These are phyloP conservation scores for Cladorrhinum samala DNA, from an alignment of 495 filamentous ascomycete species.

Conservation along the genomic window DNA sequence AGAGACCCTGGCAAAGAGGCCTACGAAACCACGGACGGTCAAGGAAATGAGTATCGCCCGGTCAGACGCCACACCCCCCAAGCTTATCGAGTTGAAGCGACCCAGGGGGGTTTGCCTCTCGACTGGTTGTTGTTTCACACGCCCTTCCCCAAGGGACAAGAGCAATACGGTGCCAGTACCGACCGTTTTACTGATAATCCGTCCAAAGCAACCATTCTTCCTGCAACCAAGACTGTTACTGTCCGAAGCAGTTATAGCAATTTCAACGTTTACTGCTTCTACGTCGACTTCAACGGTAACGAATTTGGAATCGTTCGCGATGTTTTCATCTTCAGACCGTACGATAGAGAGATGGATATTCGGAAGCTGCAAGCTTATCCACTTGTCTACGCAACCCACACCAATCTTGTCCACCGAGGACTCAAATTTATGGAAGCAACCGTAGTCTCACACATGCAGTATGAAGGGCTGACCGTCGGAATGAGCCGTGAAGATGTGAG, in stretches of 20 bases:
- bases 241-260: neutral
- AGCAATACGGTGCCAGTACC: no score
- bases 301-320: conserved; percentile 28
- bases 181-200: no score
- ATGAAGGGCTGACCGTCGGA: conserved; percentile 27
- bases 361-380: conserved; percentile 30
- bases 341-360: conserved; percentile 29
- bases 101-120: neutral
- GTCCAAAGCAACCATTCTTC: no score
- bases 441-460: conserved; percentile 26
- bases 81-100: neutral
- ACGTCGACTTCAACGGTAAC: conserved; percentile 34
- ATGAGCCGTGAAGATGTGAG: conserved; percentile 30
- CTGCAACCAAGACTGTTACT: neutral
- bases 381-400: conserved; percentile 2
- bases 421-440: conserved; percentile 25
- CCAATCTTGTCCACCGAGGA: conserved; percentile 24
- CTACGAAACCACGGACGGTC: neutral
- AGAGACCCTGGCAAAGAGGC: neutral
- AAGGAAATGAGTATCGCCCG: neutral
- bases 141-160: no score
- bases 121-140: no score
- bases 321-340: conserved; percentile 25
- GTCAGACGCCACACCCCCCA: neutral
- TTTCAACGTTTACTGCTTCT: conserved; percentile 16